Evolutionary conservation across 106 monocot genomes (phyloP), one percentile per base, ranked within the genome.

Genomic region (Amphibolis antarctica): DNA sequence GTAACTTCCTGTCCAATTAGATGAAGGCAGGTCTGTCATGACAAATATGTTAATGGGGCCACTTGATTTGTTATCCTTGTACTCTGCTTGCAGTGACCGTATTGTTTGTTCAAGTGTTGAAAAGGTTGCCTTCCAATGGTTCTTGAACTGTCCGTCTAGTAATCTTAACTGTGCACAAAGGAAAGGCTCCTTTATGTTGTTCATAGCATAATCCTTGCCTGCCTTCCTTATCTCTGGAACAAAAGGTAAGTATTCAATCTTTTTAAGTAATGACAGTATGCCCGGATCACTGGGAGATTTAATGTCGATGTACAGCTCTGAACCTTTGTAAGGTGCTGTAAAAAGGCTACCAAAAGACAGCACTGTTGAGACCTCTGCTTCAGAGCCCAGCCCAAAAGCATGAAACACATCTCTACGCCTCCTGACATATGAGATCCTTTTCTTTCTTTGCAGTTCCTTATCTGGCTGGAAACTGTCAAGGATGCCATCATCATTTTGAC

Each of bases 131-230:
- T 80, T 83, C 91, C 91, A 85, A 30, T 98, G 90, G 71, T 98
- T 91, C 68, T 91, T 98, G 51, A 98, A 98, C 54, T 98, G 90
- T 21, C 98, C 98, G 74, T 98, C 98, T 29, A 98, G 74, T 54
- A 98, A 70, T 53, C 98, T 78, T 28, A 98, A 76, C 62, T 98
- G 98, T 3, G 87, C 98, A 75, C 91, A 98, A 10, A 98, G 66
- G 75, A 82, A 98, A 11, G 90, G 85, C 28, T 66, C 74, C 65
- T 77, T 81, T 55, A 98, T 91, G 10, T 50, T 76, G 44, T 72
- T 81, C 27, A 28, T 15, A 19, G 79, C 78, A 63, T 81, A 81
- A 20, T 85, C 61, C 77, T 74, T 87, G 50, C 91, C 91, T 17
- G 91, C 75, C 68, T 19, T 52, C 36, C 76, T 61, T 44, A 91